These are phyloP conservation scores for Pholiota microspora DNA, from an alignment of 768 basidiomycete genomes.

Conservation along the genomic window DNA sequence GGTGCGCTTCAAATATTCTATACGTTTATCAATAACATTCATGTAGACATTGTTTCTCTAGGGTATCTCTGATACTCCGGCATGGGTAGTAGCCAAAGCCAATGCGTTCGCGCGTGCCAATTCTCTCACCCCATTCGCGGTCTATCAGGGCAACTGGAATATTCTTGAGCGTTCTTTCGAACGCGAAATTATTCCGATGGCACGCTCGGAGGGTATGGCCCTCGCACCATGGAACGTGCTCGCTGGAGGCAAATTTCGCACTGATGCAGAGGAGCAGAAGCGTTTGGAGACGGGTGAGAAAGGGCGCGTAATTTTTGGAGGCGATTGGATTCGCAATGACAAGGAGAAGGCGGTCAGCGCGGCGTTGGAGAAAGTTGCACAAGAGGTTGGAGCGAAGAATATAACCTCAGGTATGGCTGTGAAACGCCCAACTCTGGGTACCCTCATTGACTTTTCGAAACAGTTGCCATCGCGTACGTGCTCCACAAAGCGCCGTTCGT, in stretches of 20 bases:
- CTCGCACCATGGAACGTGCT: constrained; percentile 34
- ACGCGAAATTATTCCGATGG: constrained; percentile 52
- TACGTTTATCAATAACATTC: not conserved
- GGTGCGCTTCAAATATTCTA: constrained; percentile 13
- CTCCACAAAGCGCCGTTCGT: constrained; percentile 53
- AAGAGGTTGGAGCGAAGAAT: constrained; percentile 44
- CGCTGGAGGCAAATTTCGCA: constrained; percentile 47
- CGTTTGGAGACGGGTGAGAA: constrained; percentile 31
- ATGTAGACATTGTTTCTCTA: not conserved
- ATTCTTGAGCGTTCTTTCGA: constrained; percentile 46
- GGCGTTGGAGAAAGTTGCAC: constrained; percentile 49
- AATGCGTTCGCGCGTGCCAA: constrained; percentile 51
- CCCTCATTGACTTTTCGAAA: not conserved
- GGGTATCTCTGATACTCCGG: constrained; percentile 43
- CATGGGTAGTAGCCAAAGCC: constrained; percentile 46
- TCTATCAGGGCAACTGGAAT: constrained; percentile 52
- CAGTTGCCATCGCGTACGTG: constrained; percentile 54
- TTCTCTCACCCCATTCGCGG: constrained; percentile 47
- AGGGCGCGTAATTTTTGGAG: constrained; percentile 30
- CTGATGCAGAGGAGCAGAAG: constrained; percentile 41
- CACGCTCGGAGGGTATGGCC: constrained; percentile 39
- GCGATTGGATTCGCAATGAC: constrained; percentile 46
- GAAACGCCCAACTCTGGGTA: not conserved
- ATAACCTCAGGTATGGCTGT: constrained; percentile 41
- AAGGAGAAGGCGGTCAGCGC: constrained; percentile 38